These are phyloP conservation scores for Fonsecaea pedrosoi DNA, from an alignment of 2,329 filamentous ascomycete species.

Conservation along the genomic window DNA sequence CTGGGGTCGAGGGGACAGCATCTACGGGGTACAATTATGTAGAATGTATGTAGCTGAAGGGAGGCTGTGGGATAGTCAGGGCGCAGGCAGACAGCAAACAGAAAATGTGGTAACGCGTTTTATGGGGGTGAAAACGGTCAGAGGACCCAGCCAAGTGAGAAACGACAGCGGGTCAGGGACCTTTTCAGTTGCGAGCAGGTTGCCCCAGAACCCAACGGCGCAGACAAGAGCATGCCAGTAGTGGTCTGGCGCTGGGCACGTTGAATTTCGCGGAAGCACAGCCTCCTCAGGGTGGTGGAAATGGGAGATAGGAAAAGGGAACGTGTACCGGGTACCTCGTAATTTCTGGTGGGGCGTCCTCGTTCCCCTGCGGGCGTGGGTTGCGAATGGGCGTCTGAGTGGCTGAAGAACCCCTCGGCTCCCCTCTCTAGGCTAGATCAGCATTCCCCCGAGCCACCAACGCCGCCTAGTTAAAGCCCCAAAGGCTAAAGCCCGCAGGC, in stretches of 20 bases:
- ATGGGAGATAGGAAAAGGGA: slow-evolving; percentile 6
- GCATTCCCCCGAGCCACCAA: not conserved
- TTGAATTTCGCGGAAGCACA: slow-evolving; percentile 12
- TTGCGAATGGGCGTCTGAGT: slow-evolving; percentile 5
- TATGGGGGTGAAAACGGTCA: slow-evolving; percentile 1
- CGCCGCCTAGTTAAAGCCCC: not conserved
- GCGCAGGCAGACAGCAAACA: slow-evolving; percentile 17
- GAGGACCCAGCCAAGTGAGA: slow-evolving; percentile 1
- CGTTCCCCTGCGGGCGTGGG: not conserved
- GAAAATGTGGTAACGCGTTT: slow-evolving; percentile 13
- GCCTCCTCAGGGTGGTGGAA: slow-evolving; percentile 6
- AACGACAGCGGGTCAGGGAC: not conserved
- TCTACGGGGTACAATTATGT: not conserved
- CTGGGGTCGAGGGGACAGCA: slow-evolving; percentile 1
- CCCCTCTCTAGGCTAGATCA: not conserved
- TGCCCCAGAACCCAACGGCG: not conserved
- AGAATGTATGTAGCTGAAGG: not conserved
- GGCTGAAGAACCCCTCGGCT: not conserved
- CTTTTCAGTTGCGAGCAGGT: not conserved
- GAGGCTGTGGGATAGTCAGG: slow-evolving; percentile 20
- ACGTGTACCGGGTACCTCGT: slow-evolving; percentile 12
- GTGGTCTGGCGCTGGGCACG: slow-evolving; percentile 1
- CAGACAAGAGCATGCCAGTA: not conserved
- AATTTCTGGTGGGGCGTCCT: not conserved
- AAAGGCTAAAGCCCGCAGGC: not conserved